phyloP scores from a whole-genome alignment of 2,329 filamentous ascomycete species.

The Calonectria pteridis region DNA sequence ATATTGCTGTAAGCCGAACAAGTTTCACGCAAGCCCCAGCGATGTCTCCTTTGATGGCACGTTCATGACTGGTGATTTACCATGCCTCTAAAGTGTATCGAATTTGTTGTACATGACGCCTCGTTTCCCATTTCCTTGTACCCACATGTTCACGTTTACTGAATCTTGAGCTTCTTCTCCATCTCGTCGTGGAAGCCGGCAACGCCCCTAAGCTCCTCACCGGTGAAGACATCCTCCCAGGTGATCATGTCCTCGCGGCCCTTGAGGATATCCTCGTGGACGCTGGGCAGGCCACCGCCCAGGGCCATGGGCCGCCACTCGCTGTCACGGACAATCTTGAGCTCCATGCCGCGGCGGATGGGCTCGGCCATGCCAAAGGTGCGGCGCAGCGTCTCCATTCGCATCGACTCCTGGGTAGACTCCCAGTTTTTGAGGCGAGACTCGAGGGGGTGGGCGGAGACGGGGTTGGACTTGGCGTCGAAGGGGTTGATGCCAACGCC shows the following conservation, averaged over 20 bases:
- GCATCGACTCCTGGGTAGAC: slow-evolving; percentile 85
- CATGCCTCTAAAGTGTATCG: slow-evolving; percentile 36
- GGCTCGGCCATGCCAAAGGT: slow-evolving; percentile 95
- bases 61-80: slow-evolving; percentile 8
- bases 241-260: slow-evolving; percentile 82
- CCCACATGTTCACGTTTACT: slow-evolving; percentile 35
- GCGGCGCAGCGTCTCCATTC: slow-evolving; percentile 89
- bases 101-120: slow-evolving; percentile 33
- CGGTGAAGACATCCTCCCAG: slow-evolving; percentile 95
- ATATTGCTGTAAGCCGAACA: slow-evolving; percentile 23
- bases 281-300: slow-evolving; percentile 68
- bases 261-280: slow-evolving; percentile 91
- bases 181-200: slow-evolving; percentile 91
- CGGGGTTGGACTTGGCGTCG: slow-evolving; percentile 61
- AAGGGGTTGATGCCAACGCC: slow-evolving; percentile 78
- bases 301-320: slow-evolving; percentile 84
- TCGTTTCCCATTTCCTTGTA: slow-evolving; percentile 5
- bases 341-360: slow-evolving; percentile 92
- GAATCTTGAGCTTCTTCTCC: slow-evolving; percentile 89
- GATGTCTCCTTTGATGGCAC: neutral
- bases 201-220: slow-evolving; percentile 78
- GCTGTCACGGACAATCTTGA: slow-evolving; percentile 85
- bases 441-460: slow-evolving; percentile 87
- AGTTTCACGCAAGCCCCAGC: neutral
- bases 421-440: slow-evolving; percentile 91